A percentile compares a stretch with the other conserved stretches of the same genome.
These are phyloP conservation scores for Kewa caespitosa DNA, from an alignment of 179 eudicot species.

Conservation along the genomic window DNA sequence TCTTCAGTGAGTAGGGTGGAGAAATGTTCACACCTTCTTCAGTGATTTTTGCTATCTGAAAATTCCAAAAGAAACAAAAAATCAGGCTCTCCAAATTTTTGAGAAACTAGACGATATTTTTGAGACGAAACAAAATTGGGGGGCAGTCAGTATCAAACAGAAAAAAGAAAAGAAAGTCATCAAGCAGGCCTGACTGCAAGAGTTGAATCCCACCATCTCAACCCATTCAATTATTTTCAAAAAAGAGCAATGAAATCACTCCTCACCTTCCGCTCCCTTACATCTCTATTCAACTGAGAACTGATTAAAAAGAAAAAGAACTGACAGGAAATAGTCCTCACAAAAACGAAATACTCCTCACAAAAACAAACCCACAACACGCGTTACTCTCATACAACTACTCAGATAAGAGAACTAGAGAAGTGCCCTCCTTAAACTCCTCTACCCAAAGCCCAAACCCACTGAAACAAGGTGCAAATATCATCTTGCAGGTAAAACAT, in stretches of 20 bases:
- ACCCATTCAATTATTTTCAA: too few relatives aligned
- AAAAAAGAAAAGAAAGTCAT: too few relatives aligned
- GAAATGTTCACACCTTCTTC: constrained; percentile 56
- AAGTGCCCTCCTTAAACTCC: neutral
- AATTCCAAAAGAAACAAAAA: neutral
- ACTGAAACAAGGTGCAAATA: neutral
- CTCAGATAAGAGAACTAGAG: neutral
- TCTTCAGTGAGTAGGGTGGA: constrained; percentile 66
- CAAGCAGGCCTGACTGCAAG: neutral
- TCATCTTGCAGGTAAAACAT: neutral
- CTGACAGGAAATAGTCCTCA: neutral
- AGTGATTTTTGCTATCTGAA: constrained; percentile 66
- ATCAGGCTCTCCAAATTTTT: neutral
- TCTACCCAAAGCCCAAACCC: neutral
- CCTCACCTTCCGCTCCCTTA: neutral
- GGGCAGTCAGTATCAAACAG: neutral
- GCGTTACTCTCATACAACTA: neutral
- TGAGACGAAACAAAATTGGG: neutral
- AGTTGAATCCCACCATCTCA: too few relatives aligned
- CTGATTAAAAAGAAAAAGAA: neutral
- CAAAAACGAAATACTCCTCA: too few relatives aligned
- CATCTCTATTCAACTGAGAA: neutral
- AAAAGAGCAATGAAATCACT: too few relatives aligned
- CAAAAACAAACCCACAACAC: neutral
- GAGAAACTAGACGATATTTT: neutral